These are phyloP conservation scores for Pseudopyricularia cyperi DNA, from an alignment of 2,329 filamentous ascomycete species.

Conservation along the genomic window DNA sequence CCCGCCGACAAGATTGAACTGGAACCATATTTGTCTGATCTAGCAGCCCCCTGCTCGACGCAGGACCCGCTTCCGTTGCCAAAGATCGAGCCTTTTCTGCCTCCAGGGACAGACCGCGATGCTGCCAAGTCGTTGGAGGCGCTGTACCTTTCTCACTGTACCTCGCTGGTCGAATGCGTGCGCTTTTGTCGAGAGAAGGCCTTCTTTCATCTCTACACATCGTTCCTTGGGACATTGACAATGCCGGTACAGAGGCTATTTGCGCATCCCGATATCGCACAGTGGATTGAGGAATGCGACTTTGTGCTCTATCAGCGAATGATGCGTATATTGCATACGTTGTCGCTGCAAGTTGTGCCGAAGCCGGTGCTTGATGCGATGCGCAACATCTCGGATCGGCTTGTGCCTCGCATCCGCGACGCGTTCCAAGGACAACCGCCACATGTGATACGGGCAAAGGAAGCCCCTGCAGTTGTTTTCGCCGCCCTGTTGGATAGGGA, in stretches of 20 bases:
- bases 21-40: constrained; percentile 47
- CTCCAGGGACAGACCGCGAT: constrained; percentile 70
- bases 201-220: constrained; percentile 87
- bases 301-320: constrained; percentile 95
- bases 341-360: constrained; percentile 84
- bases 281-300: constrained; percentile 94
- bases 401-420: constrained; percentile 70
- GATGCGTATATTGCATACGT: constrained; percentile 79
- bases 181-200: constrained; percentile 95
- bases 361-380: constrained; percentile 78
- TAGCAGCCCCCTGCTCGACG: constrained; percentile 39
- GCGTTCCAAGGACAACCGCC: constrained; percentile 75
- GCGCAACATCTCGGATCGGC: constrained; percentile 68
- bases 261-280: constrained; percentile 63
- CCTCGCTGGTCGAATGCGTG: constrained; percentile 87
- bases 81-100: constrained; percentile 71
- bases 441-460: constrained; percentile 77
- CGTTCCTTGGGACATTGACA: constrained; percentile 90
- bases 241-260: constrained; percentile 94
- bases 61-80: constrained; percentile 69
- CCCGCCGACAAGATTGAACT: constrained; percentile 44
- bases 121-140: constrained; percentile 76
- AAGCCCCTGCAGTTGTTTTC: constrained; percentile 81
- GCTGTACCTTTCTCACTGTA: constrained; percentile 88
- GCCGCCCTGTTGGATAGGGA: constrained; percentile 75